Conservation (phyloP, 495 filamentous ascomycete genomes). For the Penicillium parvum region DNA sequence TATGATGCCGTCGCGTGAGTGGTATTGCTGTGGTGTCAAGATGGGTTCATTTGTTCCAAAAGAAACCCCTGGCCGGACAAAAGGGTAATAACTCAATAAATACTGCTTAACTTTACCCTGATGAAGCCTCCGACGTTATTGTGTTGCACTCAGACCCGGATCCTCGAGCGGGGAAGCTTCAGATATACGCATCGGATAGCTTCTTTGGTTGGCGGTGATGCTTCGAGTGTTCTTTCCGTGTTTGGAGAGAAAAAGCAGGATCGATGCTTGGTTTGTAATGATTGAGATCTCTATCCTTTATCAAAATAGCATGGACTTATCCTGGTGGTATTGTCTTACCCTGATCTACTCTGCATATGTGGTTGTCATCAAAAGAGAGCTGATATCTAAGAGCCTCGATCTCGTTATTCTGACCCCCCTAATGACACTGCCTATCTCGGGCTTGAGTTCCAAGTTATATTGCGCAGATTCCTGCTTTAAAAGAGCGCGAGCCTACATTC, state of each 20-base stretch:
- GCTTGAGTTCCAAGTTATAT: too few species aligned
- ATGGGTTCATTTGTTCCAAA: not conserved
- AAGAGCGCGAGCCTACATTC: too few species aligned
- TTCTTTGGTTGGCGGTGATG: constrained; percentile 11
- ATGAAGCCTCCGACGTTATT: not conserved
- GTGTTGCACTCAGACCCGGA: constrained; percentile 6
- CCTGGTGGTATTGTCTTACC: not conserved
- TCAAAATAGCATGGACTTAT: not conserved
- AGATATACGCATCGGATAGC: constrained; percentile 16
- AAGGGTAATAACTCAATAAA: constrained; percentile 6
- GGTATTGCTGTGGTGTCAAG: not conserved
- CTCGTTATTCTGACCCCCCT: too few species aligned
- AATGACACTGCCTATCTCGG: too few species aligned
- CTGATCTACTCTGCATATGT: not conserved
- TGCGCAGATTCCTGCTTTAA: too few species aligned
- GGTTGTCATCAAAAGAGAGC: not conserved
- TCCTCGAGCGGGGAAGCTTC: constrained; percentile 19
- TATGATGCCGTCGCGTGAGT: not conserved
- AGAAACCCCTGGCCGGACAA: not conserved
- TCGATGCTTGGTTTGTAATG: not conserved
- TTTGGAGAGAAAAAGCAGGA: constrained; percentile 27
- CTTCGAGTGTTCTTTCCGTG: constrained; percentile 22
- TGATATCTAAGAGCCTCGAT: too few species aligned
- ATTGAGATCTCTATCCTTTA: not conserved
- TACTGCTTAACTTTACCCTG: not conserved